Base-by-base conservation (phyloP, 1,284 basidiomycete species). In the Peniophora sp. region DNA sequence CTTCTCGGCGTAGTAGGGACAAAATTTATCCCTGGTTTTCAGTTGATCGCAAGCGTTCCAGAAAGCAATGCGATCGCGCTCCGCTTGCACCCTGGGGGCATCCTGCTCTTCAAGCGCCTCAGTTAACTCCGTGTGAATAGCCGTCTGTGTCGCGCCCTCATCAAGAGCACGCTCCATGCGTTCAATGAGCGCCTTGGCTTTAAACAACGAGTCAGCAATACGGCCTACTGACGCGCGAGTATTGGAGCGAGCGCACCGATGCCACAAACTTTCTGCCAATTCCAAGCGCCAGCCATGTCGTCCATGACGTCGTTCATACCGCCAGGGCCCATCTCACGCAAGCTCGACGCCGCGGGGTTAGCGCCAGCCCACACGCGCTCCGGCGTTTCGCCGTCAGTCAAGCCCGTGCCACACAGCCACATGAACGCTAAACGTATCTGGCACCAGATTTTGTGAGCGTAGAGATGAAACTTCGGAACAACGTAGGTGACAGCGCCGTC, bases 311-410 rank as follows among this genome's bases (percentile, higher is more conserved):
- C 65, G 11, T 55, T 55, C 1, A 61, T 52, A 22, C 45, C n/a
- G 1, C 61, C 63, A 0, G 59, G 59, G 1, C 53, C 56, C 63
- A 66, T 68, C 43, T 64, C 63, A 9, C 49, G 19, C 1, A 61
- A 62, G 20, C 58, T 62, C 2, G 53, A 45, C 0, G 60, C 51
- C 2, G 60, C 52, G 0, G 53, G 53, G 27, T 63, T 63, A 34
- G 59, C 47, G 23, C 52, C 25, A 8, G 55, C 11, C 64, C 58
- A 65, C 2, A 20, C 50, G 10, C 51, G 51, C 47, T 68, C 66
- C 14, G 65, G 56, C 0, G 61, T 63, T 45, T 68, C 64, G 1
- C 63, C 63, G 50, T 64, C 61, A 0, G 62, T 67, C 14, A 57
- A 45, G 1, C 55, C 63, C n/a, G 53, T 57, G 1, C 58, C 49